Base-by-base conservation (phyloP, 768 basidiomycete genomes). In the Atractiella rhizophila region DNA sequence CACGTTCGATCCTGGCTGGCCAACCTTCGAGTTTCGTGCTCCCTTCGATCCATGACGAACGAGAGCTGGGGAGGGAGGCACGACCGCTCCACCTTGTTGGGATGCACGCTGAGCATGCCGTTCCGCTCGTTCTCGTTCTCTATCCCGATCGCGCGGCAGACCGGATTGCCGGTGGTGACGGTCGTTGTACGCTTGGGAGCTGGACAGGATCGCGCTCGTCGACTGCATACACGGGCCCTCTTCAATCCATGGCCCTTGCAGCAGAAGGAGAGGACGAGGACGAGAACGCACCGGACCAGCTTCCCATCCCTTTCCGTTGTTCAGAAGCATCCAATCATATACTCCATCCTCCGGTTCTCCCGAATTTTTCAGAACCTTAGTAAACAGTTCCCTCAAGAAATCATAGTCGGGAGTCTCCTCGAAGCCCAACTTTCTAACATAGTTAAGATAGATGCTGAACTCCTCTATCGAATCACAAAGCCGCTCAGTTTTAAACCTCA, bases 401-500 rank as follows among this genome's bases (percentile, higher is more conserved):
- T 96, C 86, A 57, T 98, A 98, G 62, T 98, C 91, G 30, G 91
- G 91, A 18, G 85, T 80, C 62, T 98, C 91, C 57, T 96, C 91
- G 59, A 98, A 98, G 12, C 88, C 91, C 48, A 98, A 73, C 58
- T 94, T 98, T 47, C 91, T 76, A 47, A 96, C 91, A 61, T 98
- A 98, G 64, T 96, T 96, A 38, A 98, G 68, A 61, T 96, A 98
- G 55, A 98, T 96, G 41, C 74, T 76, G 54, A 96, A 98, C 62
- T 96, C 91, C 65, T 96, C 91, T 94, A 60, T 19, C 24, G 15
- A 37, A 8, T 8, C 3, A 19, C 2, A 16, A 11, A 18, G 9
- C 23, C 27, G 33, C 16, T 41, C 16, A 23, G 36, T n/a, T n/a
- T n/a, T 16, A 35, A 21, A 12, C 15, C 30, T 35, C 18, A 38